A percentile compares a stretch with the other conserved stretches of the same genome.
Conservation (phyloP, 2,329 filamentous ascomycete genomes). For the Neodidymelliopsis sp. region DNA sequence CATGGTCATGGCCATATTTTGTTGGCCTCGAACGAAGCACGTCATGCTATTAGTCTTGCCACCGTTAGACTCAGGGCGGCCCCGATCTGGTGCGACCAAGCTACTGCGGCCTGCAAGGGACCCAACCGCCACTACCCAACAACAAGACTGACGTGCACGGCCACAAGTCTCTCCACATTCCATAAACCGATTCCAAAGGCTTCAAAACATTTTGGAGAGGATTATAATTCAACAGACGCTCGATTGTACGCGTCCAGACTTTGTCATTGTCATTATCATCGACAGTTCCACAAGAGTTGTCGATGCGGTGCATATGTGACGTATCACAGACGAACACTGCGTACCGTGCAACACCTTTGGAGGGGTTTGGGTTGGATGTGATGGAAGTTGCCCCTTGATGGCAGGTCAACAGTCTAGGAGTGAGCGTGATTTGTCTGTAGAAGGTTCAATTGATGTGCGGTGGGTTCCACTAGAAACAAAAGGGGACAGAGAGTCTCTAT, state of each 20-base stretch:
- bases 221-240: neutral
- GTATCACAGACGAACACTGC: constrained; percentile 2
- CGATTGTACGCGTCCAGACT: too few species aligned
- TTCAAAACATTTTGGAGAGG: neutral
- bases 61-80: neutral
- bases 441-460: too few species aligned
- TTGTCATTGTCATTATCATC: too few species aligned
- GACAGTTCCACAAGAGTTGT: neutral
- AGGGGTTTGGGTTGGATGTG: neutral
- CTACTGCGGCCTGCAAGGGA: constrained; percentile 1
- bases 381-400: too few species aligned
- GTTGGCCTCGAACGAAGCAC: neutral
- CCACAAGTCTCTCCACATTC: constrained; percentile 4
- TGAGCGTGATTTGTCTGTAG: too few species aligned
- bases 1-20: neutral
- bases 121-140: neutral
- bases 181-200: neutral
- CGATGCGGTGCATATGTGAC: neutral
- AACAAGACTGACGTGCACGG: neutral
- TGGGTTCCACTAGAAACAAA: too few species aligned
- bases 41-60: neutral
- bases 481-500: neutral
- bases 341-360: neutral
- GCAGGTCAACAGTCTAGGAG: too few species aligned
- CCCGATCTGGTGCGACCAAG: constrained; percentile 1